phyloP scores from a whole-genome alignment of 306 rosid species.

The Fragaria iinumae region DNA sequence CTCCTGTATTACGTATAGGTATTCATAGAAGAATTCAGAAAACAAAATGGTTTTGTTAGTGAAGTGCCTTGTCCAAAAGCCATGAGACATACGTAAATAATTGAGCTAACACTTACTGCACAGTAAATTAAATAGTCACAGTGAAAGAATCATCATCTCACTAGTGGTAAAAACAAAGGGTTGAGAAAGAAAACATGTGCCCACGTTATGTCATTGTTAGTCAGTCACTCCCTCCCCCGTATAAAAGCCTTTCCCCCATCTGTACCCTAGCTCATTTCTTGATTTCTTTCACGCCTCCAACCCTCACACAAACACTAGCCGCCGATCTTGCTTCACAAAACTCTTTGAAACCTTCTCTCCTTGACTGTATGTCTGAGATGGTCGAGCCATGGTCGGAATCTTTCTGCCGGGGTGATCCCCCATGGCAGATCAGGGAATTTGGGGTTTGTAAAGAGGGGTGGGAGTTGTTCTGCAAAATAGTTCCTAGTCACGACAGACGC shows the following conservation, averaged over 20 bases:
- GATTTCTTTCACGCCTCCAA: neutral
- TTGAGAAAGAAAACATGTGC: too few species aligned
- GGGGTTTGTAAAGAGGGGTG: slow-evolving; percentile 19
- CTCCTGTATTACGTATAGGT: too few species aligned
- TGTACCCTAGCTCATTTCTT: neutral
- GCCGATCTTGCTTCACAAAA: neutral
- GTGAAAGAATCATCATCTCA: too few species aligned
- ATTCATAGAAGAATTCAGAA: too few species aligned
- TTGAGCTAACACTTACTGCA: too few species aligned
- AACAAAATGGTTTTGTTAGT: too few species aligned
- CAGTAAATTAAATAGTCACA: too few species aligned
- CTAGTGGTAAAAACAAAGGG: too few species aligned
- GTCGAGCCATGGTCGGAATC: slow-evolving; percentile 1
- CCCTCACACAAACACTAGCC: neutral
- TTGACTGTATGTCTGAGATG: neutral
- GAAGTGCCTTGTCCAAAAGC: too few species aligned
- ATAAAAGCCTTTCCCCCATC: neutral
- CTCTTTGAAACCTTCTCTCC: neutral
- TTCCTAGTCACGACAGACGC: fast-evolving
- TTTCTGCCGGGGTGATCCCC: slow-evolving; percentile 4
- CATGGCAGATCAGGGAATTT: neutral
- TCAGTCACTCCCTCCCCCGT: neutral
- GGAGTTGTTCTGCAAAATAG: slow-evolving; percentile 26
- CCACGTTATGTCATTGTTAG: neutral
- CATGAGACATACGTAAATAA: too few species aligned